Base-by-base conservation (phyloP, 1,284 basidiomycete genomes). In the Ustilago nuda region DNA sequence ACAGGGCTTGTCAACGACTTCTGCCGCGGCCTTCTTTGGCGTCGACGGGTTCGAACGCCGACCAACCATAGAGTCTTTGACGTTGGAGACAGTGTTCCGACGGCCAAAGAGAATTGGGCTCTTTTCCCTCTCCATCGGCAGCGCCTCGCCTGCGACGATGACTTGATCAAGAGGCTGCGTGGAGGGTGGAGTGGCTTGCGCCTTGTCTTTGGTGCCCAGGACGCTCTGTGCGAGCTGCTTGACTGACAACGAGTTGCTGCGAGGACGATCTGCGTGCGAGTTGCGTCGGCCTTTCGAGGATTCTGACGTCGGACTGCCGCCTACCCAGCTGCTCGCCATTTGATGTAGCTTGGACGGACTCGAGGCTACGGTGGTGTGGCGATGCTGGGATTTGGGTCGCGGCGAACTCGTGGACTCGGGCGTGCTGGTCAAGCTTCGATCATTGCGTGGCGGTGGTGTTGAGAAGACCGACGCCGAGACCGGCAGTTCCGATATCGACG, bases 241-340 rank as follows among this genome's bases (percentile, higher is more conserved):
- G 53, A 78, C 61, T 5, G 76, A 74, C 4, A 78, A 58, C 8
- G 81, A 83, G 45, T 79, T 83, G 53, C 80, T 80, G 17, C 81
- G 78, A 30, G 71, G 67, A 7, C 77, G 70, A 35, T 69, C 74
- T n/a, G 37, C 50, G 8, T 66, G 66, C 55, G 69, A 45, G 23
- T 33, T 61, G 30, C 69, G 65, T 41, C 69, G 61, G 11, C 56
- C 41, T 43, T 75, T 75, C 13, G 55, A 8, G 17, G 56, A 32
- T 35, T 75, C 72, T 7, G 61, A 66, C 0, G 57, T 61, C 7
- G 67, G 64, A 17, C 59, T 65, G 46, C 36, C 32, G 9, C 60
- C 61, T 4, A 67, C 53, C 17, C 61, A 41, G 35, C 48, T 72
- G 33, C 43, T 51, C 7, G 64, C 63, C 9, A 70, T 61, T n/a